A percentile compares a stretch with the other conserved stretches of the same genome.
phyloP scores from a whole-genome alignment of 148 eudicot species.

The Fagopyrum homotropicum region DNA sequence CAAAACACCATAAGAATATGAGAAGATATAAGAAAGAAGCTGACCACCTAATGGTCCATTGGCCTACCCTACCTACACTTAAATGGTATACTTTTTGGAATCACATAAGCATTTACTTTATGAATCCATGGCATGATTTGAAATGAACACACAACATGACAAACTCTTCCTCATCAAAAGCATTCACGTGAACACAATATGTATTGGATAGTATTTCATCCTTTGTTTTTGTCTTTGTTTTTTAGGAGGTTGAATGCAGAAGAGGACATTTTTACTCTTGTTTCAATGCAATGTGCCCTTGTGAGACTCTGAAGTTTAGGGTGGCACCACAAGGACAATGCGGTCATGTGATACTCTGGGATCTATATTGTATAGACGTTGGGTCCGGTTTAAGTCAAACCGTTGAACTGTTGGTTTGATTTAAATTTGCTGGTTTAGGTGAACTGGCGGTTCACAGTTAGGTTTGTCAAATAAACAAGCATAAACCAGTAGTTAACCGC shows the following conservation, averaged over 20 bases:
- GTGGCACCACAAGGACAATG: background rate
- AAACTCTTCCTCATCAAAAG: background rate
- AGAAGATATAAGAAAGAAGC: background rate
- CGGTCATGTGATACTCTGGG: conserved; percentile 2
- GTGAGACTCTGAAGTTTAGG: background rate
- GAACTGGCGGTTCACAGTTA: too few species aligned
- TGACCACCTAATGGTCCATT: background rate
- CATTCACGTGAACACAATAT: background rate
- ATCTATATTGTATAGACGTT: background rate
- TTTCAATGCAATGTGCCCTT: background rate
- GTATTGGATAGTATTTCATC: background rate
- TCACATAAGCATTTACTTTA: background rate
- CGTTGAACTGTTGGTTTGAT: too few species aligned
- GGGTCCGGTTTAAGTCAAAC: too few species aligned
- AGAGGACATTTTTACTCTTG: background rate
- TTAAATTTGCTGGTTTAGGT: too few species aligned
- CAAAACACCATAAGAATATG: background rate
- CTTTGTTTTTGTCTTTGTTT: background rate
- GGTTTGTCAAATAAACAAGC: too few species aligned
- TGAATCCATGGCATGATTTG: background rate
- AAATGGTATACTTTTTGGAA: background rate
- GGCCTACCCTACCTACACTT: background rate
- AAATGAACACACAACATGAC: background rate
- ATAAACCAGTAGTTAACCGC: too few species aligned
- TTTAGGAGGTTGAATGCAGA: background rate